These are phyloP conservation scores for Coniochaeta pulveracea DNA, from an alignment of 2,329 filamentous ascomycete genomes.

Conservation along the genomic window DNA sequence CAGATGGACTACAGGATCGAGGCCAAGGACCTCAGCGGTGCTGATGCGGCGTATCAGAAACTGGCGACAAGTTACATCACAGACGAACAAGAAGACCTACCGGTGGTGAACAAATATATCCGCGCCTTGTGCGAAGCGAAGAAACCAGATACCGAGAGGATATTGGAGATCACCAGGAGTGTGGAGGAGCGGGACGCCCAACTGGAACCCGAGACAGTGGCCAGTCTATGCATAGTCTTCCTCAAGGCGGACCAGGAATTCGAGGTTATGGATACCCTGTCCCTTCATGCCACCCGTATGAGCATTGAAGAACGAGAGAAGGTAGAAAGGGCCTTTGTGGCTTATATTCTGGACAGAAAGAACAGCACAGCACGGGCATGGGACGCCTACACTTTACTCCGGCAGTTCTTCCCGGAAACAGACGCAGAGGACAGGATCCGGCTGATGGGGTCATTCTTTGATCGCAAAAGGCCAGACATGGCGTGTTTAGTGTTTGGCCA, in stretches of 20 bases:
- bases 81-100: slow-evolving; percentile 44
- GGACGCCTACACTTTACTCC: slow-evolving; percentile 55
- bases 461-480: slow-evolving; percentile 69
- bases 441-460: slow-evolving; percentile 77
- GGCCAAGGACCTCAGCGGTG: slow-evolving; percentile 60
- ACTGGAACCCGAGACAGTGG: slow-evolving; percentile 65
- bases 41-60: slow-evolving; percentile 51
- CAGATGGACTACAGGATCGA: slow-evolving; percentile 68
- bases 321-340: slow-evolving; percentile 55
- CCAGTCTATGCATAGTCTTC: slow-evolving; percentile 61
- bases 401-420: slow-evolving; percentile 55
- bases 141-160: slow-evolving; percentile 54
- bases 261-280: slow-evolving; percentile 74
- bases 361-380: slow-evolving; percentile 54
- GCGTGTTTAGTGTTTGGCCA: slow-evolving; percentile 80
- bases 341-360: slow-evolving; percentile 52
- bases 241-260: slow-evolving; percentile 65
- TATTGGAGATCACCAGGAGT: slow-evolving; percentile 62
- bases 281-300: slow-evolving; percentile 60
- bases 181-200: slow-evolving; percentile 58
- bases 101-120: slow-evolving; percentile 60
- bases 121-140: slow-evolving; percentile 51
- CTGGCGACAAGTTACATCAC: slow-evolving; percentile 39
- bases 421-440: slow-evolving; percentile 52
- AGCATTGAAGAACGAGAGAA: slow-evolving; percentile 56